Base-by-base conservation (phyloP, 2,329 filamentous ascomycete species). In the Neonectria hederae region DNA sequence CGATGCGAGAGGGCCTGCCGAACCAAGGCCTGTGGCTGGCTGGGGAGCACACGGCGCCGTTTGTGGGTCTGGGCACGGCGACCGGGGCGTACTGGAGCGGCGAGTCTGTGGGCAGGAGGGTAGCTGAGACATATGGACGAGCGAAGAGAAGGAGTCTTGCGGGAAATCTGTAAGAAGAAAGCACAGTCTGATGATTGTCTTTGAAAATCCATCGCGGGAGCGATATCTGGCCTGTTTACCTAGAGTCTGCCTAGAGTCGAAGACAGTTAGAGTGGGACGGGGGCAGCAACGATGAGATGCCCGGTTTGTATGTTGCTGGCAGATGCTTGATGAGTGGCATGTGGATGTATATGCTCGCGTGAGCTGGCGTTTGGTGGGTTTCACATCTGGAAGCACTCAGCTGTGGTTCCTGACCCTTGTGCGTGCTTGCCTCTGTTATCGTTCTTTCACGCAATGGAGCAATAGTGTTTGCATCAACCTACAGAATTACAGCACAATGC, bases 31-130 rank as follows among this genome's bases (percentile, higher is more conserved):
- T 97, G 9, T 97, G 94, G 94, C 83, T 97, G 69, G 94, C 94
- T 0, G 94, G 94, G 0, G 94, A 97, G 79, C 94, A 97, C 79
- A 97, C 93, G 22, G 90, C 93, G 59, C 94, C 94, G 5, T 97
- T 97, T 81, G 89, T 97, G 28, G 94, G 92, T 11, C 78, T 97
- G 65, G 95, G 94, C 0, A 97, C 94, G 5, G 92, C 90, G 13
- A 97, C 93, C 0, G 95, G 95, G 0, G 95, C 95, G 11, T 97
- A 93, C 77, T 97, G 93, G 93, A 93, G 92, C 76, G 94, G 94
- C 1, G 93, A 97, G 81, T 86, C 85, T 21, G 92, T 94, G 35
- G 94, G 86, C 1, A 85, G 83, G 76, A 86, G 89, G 74, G 87
- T 94, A 62, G 80, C 82, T 1, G 82, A 84, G 72, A 82, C 79